Base-by-base conservation (phyloP, 306 rosid species). In the Coriaria nepalensis region DNA sequence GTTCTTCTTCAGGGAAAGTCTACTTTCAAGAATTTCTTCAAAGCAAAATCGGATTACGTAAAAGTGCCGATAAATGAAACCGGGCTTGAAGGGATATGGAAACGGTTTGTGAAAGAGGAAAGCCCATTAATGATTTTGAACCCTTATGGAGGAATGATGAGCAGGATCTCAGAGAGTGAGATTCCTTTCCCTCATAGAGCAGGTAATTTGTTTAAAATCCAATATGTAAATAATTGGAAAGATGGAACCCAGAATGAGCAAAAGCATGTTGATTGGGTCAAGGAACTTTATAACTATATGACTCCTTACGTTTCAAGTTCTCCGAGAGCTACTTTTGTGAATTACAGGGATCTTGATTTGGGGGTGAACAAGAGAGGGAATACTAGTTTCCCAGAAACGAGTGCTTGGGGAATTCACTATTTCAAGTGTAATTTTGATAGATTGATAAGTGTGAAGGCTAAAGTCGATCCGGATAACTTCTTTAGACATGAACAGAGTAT, bases 41-140 rank as follows among this genome's bases (percentile, higher is more conserved):
- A 79, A 63, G 79, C 71, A 2, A 82, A 75, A 53, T 82, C 83
- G n/a, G 87, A 82, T 38, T 78, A 47, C 47, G 81, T 75, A 4
- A 41, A 14, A 15, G 20, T 38, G 34, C 83, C 83, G 9, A 70
- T 73, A 48, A 70, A 81, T 40, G 59, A 76, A 57, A 1, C 2
- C 4, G 77, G 45, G 20, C 42, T 78, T 9, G 47, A 52, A 49
- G 78, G 74, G 44, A 40, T 64, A 29, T 83, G 88, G 85, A 42
- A 48, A 13, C 66, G 47, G 72, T 61, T 83, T 20, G 49, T 43
- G 49, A 43, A 71, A 43, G 84, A 71, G 32, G 66, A 74, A 10
- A 6, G 20, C 4, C 61, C 34, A 4, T 62, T 66, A 58, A 51
- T 83, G 59, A 80, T 80, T 37, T 62, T 65, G 71, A 72, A 68